These are phyloP conservation scores for Gymnopilus dilepis DNA, from an alignment of 768 basidiomycete genomes.

Conservation along the genomic window DNA sequence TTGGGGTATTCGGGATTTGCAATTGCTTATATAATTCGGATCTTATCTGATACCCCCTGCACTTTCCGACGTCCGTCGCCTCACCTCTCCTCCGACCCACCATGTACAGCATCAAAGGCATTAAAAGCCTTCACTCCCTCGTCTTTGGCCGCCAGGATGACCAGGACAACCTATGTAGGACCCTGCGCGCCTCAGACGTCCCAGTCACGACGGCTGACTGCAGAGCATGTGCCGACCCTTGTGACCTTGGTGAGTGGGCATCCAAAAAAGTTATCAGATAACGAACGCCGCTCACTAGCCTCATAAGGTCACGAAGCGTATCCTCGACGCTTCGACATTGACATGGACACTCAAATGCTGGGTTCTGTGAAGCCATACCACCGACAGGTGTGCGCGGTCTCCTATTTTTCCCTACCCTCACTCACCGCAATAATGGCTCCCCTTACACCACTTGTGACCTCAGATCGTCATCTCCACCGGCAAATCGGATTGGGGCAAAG, in stretches of 20 bases:
- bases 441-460: constrained; percentile 13
- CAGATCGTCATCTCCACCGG: constrained; percentile 91
- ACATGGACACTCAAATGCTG: constrained; percentile 82
- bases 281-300: constrained; percentile 25
- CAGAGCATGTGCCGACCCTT: constrained; percentile 76
- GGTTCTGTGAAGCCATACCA: constrained; percentile 85
- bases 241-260: constrained; percentile 63
- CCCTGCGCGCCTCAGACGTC: constrained; percentile 61
- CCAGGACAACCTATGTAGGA: constrained; percentile 44
- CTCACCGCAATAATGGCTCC: not conserved
- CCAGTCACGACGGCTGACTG: constrained; percentile 75
- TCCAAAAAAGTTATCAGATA: constrained; percentile 34
- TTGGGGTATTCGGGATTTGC: no score
- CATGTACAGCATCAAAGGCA: constrained; percentile 45
- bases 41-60: constrained; percentile 39
- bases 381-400: constrained; percentile 61
- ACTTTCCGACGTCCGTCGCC: constrained; percentile 13
- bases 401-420: not conserved
- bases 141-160: constrained; percentile 44
- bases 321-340: constrained; percentile 73
- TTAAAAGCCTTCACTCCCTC: constrained; percentile 45
- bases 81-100: constrained; percentile 22
- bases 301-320: constrained; percentile 73
- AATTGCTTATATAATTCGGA: constrained; percentile 25
- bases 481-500: constrained; percentile 84